A percentile compares a stretch with the other conserved stretches of the same genome.
Evolutionary conservation across 257 asterid genomes (phyloP).

Genomic region (Mitragyna speciosa): DNA sequence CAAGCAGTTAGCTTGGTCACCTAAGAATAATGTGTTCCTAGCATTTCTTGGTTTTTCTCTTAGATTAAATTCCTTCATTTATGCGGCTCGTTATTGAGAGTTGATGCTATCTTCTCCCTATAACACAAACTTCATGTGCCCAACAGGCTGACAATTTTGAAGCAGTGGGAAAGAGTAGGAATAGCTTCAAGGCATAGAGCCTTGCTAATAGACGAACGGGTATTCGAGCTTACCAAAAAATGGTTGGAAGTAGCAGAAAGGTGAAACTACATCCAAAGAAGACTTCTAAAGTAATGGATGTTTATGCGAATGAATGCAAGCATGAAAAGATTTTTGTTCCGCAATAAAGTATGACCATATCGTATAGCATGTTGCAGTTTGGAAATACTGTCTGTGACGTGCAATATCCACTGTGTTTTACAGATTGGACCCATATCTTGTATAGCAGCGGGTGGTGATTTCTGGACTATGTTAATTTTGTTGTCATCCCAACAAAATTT

Average conservation of each 20-base stretch:
- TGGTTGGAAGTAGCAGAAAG: constrained; percentile 65
- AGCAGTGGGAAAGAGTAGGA: constrained; percentile 81
- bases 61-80: not conserved
- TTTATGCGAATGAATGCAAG: constrained; percentile 2
- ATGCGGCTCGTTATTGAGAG: not conserved
- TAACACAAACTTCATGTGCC: too few relatives aligned
- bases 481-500: too few relatives aligned
- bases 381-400: not conserved
- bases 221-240: constrained; percentile 49
- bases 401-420: not conserved
- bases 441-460: too few relatives aligned
- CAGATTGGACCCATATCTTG: not conserved
- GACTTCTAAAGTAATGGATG: constrained; percentile 59
- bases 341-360: not conserved
- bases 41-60: not conserved
- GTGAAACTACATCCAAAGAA: constrained; percentile 32
- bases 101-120: not conserved
- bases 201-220: constrained; percentile 48
- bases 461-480: too few relatives aligned
- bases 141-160: constrained; percentile 74
- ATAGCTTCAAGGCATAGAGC: constrained; percentile 60
- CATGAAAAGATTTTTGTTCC: not conserved
- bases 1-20: too few relatives aligned
- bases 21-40: too few relatives aligned
- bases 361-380: not conserved